These are phyloP conservation scores for Colletotrichum zoysiae DNA, from an alignment of 2,329 filamentous ascomycete genomes.

Conservation along the genomic window DNA sequence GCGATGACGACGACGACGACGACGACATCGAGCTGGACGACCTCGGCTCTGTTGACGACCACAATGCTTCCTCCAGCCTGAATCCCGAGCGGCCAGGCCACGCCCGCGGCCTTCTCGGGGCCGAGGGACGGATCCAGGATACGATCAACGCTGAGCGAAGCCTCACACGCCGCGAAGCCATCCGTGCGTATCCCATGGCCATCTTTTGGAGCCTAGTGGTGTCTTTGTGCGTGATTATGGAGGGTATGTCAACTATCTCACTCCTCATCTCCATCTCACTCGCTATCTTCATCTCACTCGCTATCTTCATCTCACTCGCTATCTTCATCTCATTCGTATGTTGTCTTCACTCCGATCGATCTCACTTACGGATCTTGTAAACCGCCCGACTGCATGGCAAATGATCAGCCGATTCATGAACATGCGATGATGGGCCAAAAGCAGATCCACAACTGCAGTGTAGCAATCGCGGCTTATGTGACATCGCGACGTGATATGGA, in stretches of 20 bases:
- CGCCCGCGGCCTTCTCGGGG: not conserved
- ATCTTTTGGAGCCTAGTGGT: conserved; percentile 46
- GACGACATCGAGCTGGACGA: conserved; percentile 7
- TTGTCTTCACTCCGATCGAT: no score
- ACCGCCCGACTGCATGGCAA: not conserved
- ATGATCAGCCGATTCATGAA: not conserved
- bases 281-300: not conserved
- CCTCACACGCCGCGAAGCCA: conserved; percentile 45
- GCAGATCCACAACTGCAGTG: no score
- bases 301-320: not conserved
- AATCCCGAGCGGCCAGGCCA: not conserved
- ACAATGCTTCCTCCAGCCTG: not conserved
- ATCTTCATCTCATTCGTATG: not conserved
- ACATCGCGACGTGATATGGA: no score
- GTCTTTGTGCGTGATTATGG: conserved; percentile 51
- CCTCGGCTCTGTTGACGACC: not conserved
- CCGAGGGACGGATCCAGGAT: conserved; percentile 1
- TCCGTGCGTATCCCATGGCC: conserved; percentile 48
- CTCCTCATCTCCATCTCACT: not conserved
- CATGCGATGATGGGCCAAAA: no score
- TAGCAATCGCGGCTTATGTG: no score
- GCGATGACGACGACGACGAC: not conserved
- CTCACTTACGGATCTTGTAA: not conserved
- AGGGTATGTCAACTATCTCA: conserved; percentile 40
- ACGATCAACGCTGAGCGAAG: conserved; percentile 43